A percentile compares a stretch with the other conserved stretches of the same genome.
These are phyloP conservation scores for Syzygium oleosum DNA, from an alignment of 345 rosid species.

Conservation along the genomic window DNA sequence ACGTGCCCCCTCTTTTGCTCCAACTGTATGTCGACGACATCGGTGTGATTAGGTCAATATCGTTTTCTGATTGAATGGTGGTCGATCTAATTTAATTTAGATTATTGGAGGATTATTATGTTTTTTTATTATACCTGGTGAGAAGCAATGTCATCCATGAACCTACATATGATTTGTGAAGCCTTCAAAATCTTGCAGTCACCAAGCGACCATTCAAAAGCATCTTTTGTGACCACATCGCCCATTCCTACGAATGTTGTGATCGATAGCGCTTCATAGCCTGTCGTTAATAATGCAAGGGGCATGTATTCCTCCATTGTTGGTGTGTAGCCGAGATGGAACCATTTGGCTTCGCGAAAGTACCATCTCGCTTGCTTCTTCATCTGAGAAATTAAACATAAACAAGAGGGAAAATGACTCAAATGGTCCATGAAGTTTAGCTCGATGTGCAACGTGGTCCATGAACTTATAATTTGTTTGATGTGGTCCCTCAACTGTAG, in stretches of 20 bases:
- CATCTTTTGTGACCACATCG: neutral
- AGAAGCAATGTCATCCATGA: neutral
- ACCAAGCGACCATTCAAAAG: neutral
- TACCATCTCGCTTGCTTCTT: neutral
- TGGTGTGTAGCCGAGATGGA: neutral
- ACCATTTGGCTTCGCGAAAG: neutral
- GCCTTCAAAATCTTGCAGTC: neutral
- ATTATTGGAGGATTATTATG: neutral
- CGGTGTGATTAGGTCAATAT: neutral
- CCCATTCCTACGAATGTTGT: neutral
- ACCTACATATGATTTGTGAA: neutral
- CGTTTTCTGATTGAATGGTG: neutral
- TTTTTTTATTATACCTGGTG: neutral
- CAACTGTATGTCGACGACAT: neutral
- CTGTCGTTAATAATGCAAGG: neutral
- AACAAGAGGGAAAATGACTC: neutral
- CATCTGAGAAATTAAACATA: neutral
- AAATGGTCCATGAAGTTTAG: no score
- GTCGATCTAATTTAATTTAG: neutral
- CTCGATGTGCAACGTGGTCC: no score
- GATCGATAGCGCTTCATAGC: neutral
- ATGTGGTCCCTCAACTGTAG: no score
- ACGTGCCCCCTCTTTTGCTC: conserved; percentile 9
- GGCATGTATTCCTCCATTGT: neutral
- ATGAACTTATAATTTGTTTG: no score